These are phyloP conservation scores for Backusella tuberculispora DNA, from an alignment of 192 early-diverging fungal species.

Conservation along the genomic window DNA sequence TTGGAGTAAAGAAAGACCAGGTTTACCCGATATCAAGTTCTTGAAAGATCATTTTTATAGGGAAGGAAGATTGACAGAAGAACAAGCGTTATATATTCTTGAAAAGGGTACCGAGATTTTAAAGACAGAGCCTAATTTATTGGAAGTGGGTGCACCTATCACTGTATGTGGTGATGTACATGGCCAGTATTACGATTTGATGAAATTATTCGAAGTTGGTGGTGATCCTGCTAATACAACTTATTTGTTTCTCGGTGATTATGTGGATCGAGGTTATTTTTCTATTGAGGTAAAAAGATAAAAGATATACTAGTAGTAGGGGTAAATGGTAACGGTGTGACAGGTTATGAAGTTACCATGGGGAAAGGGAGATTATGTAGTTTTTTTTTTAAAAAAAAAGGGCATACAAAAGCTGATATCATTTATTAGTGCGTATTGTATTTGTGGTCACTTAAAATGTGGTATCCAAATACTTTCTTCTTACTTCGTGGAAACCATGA, in stretches of 20 bases:
- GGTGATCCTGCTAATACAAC: slow-evolving; percentile 89
- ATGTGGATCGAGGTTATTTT: slow-evolving; percentile 97
- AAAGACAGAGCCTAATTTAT: slow-evolving; percentile 79
- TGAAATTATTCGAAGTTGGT: slow-evolving; percentile 98
- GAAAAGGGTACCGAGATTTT: slow-evolving; percentile 81
- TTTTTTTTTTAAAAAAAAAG: neutral
- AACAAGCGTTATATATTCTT: slow-evolving; percentile 90
- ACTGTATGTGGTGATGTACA: slow-evolving; percentile 98
- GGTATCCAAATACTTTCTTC: slow-evolving; percentile 85
- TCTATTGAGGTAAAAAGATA: slow-evolving; percentile 79
- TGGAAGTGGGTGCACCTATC: slow-evolving; percentile 90
- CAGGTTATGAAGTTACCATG: no score
- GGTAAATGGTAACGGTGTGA: no score
- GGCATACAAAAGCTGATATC: neutral
- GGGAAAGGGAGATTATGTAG: neutral
- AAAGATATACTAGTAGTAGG: no score
- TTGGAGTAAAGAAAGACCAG: slow-evolving; percentile 57
- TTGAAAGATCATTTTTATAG: slow-evolving; percentile 91
- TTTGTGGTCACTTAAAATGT: slow-evolving; percentile 88
- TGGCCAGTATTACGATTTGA: slow-evolving; percentile 96
- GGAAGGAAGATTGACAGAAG: slow-evolving; percentile 90
- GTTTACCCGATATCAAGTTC: slow-evolving; percentile 80
- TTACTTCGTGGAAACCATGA: slow-evolving; percentile 97
- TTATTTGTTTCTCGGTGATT: slow-evolving; percentile 95
- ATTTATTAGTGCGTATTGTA: slow-evolving; percentile 83